phyloP scores from a whole-genome alignment of 768 basidiomycete genomes.

The Podaxis sp. region DNA sequence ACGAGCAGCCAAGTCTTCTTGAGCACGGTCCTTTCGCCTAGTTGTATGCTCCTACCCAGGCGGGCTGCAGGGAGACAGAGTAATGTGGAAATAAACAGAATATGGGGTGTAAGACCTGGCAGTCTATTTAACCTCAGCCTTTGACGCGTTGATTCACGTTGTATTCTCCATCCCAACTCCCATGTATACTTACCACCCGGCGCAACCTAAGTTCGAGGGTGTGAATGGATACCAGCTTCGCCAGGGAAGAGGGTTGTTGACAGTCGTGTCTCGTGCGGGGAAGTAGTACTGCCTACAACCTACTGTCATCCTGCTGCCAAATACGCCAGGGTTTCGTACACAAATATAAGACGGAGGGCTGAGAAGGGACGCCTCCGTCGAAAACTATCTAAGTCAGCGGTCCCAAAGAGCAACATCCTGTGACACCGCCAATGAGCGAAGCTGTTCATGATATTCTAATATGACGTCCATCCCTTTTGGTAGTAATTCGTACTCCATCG shows the following conservation, averaged over 20 bases:
- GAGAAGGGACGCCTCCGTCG: no score
- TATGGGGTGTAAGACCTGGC: not conserved
- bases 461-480: no score
- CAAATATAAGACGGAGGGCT: no score
- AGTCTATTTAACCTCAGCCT: not conserved
- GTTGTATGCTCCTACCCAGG: not conserved
- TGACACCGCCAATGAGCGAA: no score
- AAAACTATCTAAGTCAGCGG: no score
- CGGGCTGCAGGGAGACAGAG: not conserved
- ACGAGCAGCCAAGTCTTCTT: slow-evolving; percentile 20
- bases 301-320: slow-evolving; percentile 17
- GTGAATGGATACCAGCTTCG: no score
- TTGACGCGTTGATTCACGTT: no score
- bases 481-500: no score
- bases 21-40: not conserved
- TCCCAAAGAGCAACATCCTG: no score
- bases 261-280: not conserved
- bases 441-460: no score
- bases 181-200: not conserved
- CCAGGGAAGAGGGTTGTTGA: not conserved
- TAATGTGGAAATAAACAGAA: not conserved
- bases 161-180: not conserved
- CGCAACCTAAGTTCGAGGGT: no score
- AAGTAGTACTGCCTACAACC: slow-evolving; percentile 21
- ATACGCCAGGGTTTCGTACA: no score